Base-by-base conservation (phyloP, 805 yeast species). In the Diddensiella transvaalensis region DNA sequence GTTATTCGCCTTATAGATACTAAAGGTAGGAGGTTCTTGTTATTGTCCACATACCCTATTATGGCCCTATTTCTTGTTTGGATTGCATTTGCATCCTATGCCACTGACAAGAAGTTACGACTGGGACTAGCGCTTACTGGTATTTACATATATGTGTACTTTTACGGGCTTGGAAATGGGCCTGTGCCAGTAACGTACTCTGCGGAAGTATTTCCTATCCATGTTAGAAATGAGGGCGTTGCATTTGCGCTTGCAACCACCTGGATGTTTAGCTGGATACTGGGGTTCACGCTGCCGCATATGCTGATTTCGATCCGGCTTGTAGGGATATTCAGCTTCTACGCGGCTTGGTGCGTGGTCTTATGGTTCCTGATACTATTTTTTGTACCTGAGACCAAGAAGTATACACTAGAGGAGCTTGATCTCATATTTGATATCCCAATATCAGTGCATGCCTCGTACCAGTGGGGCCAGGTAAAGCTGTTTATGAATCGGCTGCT, bases 111-210 rank as follows among this genome's bases (percentile, higher is more conserved):
- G 40, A 21, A 15, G 21, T 15, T 22, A 8, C 6, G 50, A 35
- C 66, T 83, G 50, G 96, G 81, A 2, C 73, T 82, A 44, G 80
- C 85, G 47, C 68, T 79, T 18, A 68, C 76, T 51, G 87, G 87
- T 56, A 80, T 83, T 52, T 83, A 83, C 61, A 58, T 83, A 32
- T 83, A 73, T 65, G 68, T 84, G 1, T 72, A 76, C 42, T 80
- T 80, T 38, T 83, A 83, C 62, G 80, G 87, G 0, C 76, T 81
- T 18, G 83, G 87, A 47, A 85, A 82, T 60, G 89, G 88, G 43
- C 93, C 91, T 15, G 91, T 87, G 42, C 93, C 95, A 3, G 86
- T 87, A 70, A 84, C 91, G 2, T 85, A 87, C 61, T 81, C 88
- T 18, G 93, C 95, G 11, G 95, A 87, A 65, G 84, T 85, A 61